Evolutionary conservation across 2,329 filamentous ascomycete species (phyloP).

Genomic region (Immersiporthe knoxdaviesiana): DNA sequence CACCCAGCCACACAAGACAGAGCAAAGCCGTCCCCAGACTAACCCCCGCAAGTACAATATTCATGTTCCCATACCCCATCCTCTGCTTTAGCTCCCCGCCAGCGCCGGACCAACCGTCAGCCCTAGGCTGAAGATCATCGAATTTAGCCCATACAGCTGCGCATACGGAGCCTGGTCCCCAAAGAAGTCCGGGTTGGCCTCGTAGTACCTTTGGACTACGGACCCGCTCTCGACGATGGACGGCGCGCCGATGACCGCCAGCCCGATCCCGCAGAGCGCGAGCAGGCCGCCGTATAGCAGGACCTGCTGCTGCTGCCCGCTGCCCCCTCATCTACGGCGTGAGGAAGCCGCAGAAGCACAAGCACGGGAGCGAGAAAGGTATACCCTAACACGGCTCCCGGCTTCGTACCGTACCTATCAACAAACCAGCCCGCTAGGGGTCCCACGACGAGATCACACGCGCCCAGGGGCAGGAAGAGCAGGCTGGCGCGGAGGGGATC

Average conservation of each 20-base stretch:
- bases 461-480: conserved; percentile 42
- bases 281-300: conserved; percentile 21
- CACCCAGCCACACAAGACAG: conserved; percentile 50
- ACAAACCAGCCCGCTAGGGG: conserved; percentile 41
- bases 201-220: conserved; percentile 58
- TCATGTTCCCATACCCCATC: conserved; percentile 63
- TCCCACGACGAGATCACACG: conserved; percentile 42
- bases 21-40: conserved; percentile 48
- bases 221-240: conserved; percentile 60
- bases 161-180: conserved; percentile 62
- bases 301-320: conserved; percentile 15
- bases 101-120: conserved; percentile 63
- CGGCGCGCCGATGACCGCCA: conserved; percentile 57
- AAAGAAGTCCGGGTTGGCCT: conserved; percentile 58
- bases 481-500: conserved; percentile 42
- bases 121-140: conserved; percentile 64
- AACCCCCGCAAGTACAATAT: conserved; percentile 50
- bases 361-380: conserved; percentile 24
- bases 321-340: background rate
- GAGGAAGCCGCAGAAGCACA: conserved; percentile 23
- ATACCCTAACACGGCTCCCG: conserved; percentile 38
- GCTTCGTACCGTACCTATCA: conserved; percentile 42
- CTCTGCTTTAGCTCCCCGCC: conserved; percentile 54
- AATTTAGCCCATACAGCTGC: conserved; percentile 67
- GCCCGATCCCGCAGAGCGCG: conserved; percentile 47